Evolutionary conservation across 176 grass and related monocot species (phyloP), one percentile per base, ranked within the genome.

Genomic region (Eleusine indica): DNA sequence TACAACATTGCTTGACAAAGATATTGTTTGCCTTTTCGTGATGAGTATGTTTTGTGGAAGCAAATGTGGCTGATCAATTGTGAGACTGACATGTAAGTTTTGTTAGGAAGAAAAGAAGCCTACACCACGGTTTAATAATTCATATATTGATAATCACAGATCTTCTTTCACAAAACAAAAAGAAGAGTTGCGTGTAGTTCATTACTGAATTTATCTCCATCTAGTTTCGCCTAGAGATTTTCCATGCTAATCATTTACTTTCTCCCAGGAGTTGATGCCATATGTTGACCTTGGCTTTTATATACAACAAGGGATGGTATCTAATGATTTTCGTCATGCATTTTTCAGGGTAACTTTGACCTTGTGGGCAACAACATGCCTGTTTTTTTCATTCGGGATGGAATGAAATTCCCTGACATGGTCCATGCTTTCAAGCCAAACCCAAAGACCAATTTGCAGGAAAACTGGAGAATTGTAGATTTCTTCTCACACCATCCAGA

Each of bases 331-430:
- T 28, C 9, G 9, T 39, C 22, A 71, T 85, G 65, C 76, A 10
- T 73, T 91, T 83, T 76, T 85, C 89, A 97, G 94, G 94, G 91
- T 88, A 97, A 94, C 57, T 97, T 97, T 60, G 94, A 94, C 88
- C 82, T 97, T 85, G 94, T 94, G 68, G 94, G 94, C 49, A 94
- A 97, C 78, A 97, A 97, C 65, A 94, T 94, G 91, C 94, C 91
- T n/a, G 94, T 97, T 62, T 97, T 97, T 76, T 97, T 97, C 60
- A 86, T 97, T 80, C 89, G 94, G 37, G 94, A 97, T 90, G 94
- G 94, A 66, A 97, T 97, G 89, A 97, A 97, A 66, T 94, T 97
- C 74, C 94, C 94, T 84, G 91, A 97, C 61, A 97, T 97, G 94
- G 94, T 94, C 49, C 94, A 97, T 90, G 89, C 94, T 71, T 92